These are phyloP conservation scores for Eudorina sp. DNA, from an alignment of 139 green algal genomes.

Conservation along the genomic window DNA sequence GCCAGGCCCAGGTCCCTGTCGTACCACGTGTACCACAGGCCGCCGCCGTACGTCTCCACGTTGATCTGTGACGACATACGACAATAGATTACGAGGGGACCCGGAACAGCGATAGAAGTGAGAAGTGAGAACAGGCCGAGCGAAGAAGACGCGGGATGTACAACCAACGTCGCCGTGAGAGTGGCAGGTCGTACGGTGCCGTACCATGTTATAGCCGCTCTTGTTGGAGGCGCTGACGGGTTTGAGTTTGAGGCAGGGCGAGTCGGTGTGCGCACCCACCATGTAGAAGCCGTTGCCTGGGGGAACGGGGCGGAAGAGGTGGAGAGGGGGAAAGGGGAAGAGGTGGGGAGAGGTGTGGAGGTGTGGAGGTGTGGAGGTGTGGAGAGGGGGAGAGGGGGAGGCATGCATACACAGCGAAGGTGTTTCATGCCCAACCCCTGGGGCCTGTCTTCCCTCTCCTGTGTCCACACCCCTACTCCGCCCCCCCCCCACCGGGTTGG, in stretches of 20 bases:
- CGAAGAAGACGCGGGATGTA: too few species aligned
- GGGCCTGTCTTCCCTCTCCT: too few species aligned
- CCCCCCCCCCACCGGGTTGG: conserved; percentile 44
- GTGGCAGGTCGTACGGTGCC: too few species aligned
- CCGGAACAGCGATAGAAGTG: not conserved
- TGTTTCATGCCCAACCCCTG: too few species aligned
- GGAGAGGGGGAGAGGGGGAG: too few species aligned
- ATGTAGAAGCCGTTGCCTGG: conserved; percentile 93
- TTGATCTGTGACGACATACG: too few species aligned
- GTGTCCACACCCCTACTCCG: too few species aligned
- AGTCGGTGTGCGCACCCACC: conserved; percentile 96
- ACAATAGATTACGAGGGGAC: not conserved
- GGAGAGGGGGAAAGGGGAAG: too few species aligned
- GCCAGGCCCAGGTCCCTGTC: conserved; percentile 95
- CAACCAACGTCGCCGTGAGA: not conserved
- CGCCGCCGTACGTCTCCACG: conserved; percentile 95
- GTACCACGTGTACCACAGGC: conserved; percentile 99
- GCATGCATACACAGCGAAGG: too few species aligned
- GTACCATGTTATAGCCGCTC: conserved; percentile 50
- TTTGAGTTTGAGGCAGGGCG: conserved; percentile 70
- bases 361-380: too few species aligned
- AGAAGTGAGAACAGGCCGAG: too few species aligned
- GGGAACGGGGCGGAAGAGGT: not conserved
- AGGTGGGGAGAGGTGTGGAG: too few species aligned
- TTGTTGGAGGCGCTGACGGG: conserved; percentile 75